Evolutionary conservation across 208 protist genomes (phyloP).

Genomic region (Phytomonas francai): DNA sequence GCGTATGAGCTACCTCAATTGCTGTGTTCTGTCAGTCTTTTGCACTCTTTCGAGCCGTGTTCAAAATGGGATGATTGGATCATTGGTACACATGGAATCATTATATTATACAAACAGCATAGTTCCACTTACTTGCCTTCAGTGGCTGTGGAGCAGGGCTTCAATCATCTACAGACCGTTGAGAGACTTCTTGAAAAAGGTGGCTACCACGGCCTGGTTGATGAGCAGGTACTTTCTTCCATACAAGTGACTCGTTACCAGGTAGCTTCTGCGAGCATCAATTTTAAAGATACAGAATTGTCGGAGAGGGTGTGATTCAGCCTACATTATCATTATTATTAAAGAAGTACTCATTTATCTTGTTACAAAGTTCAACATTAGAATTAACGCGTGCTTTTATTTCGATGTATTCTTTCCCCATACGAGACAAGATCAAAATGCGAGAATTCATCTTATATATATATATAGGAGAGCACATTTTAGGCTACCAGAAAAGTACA

Average conservation of each 20-base stretch:
- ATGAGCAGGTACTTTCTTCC: slow-evolving; percentile 35
- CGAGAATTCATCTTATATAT: neutral
- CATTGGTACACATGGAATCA: slow-evolving; percentile 76
- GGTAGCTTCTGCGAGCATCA: slow-evolving; percentile 15
- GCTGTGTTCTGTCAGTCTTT: slow-evolving; percentile 68
- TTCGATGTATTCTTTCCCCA: neutral
- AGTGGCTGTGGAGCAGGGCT: slow-evolving; percentile 65
- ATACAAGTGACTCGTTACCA: slow-evolving; percentile 68
- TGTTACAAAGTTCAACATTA: neutral
- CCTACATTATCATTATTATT: slow-evolving; percentile 2
- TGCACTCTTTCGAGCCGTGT: slow-evolving; percentile 76
- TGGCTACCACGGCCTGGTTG: slow-evolving; percentile 49
- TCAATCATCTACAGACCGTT: slow-evolving; percentile 63
- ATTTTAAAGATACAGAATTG: neutral
- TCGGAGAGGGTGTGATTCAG: neutral
- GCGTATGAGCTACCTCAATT: slow-evolving; percentile 55
- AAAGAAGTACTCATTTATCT: neutral
- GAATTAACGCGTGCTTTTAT: neutral
- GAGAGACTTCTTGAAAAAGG: slow-evolving; percentile 59
- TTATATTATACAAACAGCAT: slow-evolving; percentile 48
- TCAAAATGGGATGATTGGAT: slow-evolving; percentile 71
- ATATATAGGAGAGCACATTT: neutral
- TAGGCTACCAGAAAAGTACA: neutral
- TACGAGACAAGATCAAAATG: neutral
- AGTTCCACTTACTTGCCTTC: slow-evolving; percentile 76